phyloP scores from a whole-genome alignment of 495 filamentous ascomycete genomes.

The Neurospora hispaniola region DNA sequence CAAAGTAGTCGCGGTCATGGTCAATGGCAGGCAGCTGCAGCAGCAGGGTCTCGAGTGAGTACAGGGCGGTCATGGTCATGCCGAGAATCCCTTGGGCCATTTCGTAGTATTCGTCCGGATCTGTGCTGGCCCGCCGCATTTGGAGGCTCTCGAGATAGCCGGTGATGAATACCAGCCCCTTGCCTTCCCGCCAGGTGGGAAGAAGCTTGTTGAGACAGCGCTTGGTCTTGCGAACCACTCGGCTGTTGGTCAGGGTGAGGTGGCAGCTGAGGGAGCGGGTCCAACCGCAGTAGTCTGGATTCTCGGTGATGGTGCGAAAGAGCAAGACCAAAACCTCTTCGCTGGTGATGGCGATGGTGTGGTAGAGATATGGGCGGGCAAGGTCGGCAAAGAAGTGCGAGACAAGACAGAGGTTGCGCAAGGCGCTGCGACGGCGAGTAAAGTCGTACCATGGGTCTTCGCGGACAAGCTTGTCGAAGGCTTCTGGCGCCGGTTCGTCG shows the following conservation, averaged over 20 bases:
- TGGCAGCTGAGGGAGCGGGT: conserved; percentile 22
- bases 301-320: conserved; percentile 19
- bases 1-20: conserved; percentile 14
- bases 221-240: conserved; percentile 16
- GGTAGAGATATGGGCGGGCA: conserved; percentile 22
- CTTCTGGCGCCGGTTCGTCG: conserved; percentile 21
- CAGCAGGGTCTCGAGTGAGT: conserved; percentile 17
- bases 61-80: conserved; percentile 13
- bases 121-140: neutral
- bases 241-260: conserved; percentile 16
- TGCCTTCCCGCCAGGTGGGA: conserved; percentile 1
- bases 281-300: conserved; percentile 10
- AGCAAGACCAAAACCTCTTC: conserved; percentile 16
- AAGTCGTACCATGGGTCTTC: conserved; percentile 25
- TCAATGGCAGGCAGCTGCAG: conserved; percentile 21
- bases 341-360: conserved; percentile 13
- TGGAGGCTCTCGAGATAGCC: neutral
- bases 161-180: neutral
- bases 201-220: conserved; percentile 6
- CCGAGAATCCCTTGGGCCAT: conserved; percentile 15
- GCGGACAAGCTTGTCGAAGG: conserved; percentile 17
- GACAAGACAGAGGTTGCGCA: conserved; percentile 15
- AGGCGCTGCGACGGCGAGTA: conserved; percentile 19
- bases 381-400: conserved; percentile 9
- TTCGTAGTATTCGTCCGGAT: conserved; percentile 6